Conservation (phyloP, 2,329 filamentous ascomycete genomes). For the Aspergillus sclerotialis region DNA sequence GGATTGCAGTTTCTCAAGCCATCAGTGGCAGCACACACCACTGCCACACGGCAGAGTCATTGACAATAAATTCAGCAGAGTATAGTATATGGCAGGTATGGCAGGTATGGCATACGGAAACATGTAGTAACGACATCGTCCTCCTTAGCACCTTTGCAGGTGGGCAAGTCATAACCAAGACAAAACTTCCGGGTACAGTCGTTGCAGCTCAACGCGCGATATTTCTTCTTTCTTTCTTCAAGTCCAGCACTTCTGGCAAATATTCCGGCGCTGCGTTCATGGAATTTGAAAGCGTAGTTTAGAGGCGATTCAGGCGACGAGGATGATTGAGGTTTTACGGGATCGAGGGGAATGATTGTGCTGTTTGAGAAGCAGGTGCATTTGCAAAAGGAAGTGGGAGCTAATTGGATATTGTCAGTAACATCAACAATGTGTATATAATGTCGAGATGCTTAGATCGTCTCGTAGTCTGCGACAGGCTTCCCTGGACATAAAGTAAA, state of each 20-base stretch:
- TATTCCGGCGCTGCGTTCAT: slow-evolving; percentile 9
- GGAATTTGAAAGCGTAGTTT: slow-evolving; percentile 15
- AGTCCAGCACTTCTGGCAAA: slow-evolving; percentile 9
- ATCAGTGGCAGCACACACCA: no score
- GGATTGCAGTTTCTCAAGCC: no score
- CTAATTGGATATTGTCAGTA: slow-evolving; percentile 13
- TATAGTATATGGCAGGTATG: slow-evolving; percentile 1
- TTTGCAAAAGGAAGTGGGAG: slow-evolving; percentile 61
- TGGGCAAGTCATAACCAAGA: slow-evolving; percentile 53
- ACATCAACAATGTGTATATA: background rate
- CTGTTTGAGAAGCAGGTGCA: slow-evolving; percentile 63
- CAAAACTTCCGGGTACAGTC: slow-evolving; percentile 65
- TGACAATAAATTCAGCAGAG: no score
- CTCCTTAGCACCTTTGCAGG: slow-evolving; percentile 55
- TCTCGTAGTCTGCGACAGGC: no score
- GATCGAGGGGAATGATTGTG: slow-evolving; percentile 59
- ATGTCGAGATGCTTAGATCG: background rate
- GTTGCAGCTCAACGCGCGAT: slow-evolving; percentile 48
- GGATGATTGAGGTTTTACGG: slow-evolving; percentile 19
- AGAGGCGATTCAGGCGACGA: slow-evolving; percentile 6
- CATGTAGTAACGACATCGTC: slow-evolving; percentile 61
- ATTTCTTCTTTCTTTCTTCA: slow-evolving; percentile 25
- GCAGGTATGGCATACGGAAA: slow-evolving; percentile 46
- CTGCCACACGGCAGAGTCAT: no score
- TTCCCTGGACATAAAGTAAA: background rate